Conservation (phyloP, 2,329 filamentous ascomycete genomes). For the Aspergillus costaricaensis region DNA sequence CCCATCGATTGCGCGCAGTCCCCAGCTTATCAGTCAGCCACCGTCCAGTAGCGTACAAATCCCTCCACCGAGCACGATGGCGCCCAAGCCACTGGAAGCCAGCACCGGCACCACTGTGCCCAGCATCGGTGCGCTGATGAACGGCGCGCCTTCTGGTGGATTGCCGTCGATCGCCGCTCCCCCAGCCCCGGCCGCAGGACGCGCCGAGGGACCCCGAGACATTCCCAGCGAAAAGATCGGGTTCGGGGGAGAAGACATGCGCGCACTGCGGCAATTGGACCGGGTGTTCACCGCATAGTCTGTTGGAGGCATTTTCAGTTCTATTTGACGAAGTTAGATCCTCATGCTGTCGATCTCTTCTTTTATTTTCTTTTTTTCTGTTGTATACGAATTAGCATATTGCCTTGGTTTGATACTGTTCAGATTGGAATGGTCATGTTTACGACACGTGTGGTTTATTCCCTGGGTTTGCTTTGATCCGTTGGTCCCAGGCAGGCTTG, state of each 20-base stretch:
- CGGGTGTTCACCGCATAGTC: slow-evolving; percentile 48
- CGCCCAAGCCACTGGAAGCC: slow-evolving; percentile 29
- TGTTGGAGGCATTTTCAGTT: not conserved
- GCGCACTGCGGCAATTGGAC: slow-evolving; percentile 67
- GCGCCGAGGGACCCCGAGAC: slow-evolving; percentile 51
- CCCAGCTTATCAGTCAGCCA: slow-evolving; percentile 30
- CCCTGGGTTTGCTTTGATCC: slow-evolving; percentile 3
- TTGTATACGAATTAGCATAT: slow-evolving; percentile 5
- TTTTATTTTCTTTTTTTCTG: not conserved
- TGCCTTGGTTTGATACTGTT: slow-evolving; percentile 18
- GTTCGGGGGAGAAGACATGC: slow-evolving; percentile 62
- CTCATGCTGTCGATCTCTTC: not conserved
- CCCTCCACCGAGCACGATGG: slow-evolving; percentile 17
- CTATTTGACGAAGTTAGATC: not conserved
- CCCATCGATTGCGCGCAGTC: slow-evolving; percentile 25
- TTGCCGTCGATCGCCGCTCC: slow-evolving; percentile 28
- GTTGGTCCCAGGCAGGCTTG: slow-evolving; percentile 5
- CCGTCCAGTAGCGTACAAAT: slow-evolving; percentile 20
- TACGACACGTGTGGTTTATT: not conserved
- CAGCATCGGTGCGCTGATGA: slow-evolving; percentile 54
- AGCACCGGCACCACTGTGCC: slow-evolving; percentile 51
- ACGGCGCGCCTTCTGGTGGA: slow-evolving; percentile 34
- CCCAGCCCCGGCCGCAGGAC: slow-evolving; percentile 23
- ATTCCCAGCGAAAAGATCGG: slow-evolving; percentile 60
- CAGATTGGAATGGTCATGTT: slow-evolving; percentile 10